Evolutionary conservation across 257 asterid species (phyloP).

Genomic region (Salvia rosmarinus): DNA sequence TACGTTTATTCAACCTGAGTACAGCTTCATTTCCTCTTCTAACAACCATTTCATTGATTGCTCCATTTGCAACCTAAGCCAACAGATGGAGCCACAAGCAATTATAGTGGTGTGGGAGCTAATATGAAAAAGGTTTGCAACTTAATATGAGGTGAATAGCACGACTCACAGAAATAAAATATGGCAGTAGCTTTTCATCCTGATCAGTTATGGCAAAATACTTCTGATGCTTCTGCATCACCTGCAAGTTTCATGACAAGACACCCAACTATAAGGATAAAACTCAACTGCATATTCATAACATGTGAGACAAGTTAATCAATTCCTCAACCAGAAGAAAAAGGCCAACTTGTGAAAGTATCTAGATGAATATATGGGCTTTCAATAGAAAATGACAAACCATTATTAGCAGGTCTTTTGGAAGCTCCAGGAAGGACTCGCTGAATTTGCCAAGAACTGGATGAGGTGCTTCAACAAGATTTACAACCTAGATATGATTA

Average conservation of each 20-base stretch:
- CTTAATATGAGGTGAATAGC: slow-evolving; percentile 28
- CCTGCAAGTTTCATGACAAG: slow-evolving; percentile 58
- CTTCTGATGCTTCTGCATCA: slow-evolving; percentile 97
- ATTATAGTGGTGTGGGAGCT: slow-evolving; percentile 2
- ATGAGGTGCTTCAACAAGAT: slow-evolving; percentile 94
- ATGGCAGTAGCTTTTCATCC: slow-evolving; percentile 73
- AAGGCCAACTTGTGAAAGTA: slow-evolving; percentile 17
- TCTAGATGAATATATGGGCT: slow-evolving; percentile 18
- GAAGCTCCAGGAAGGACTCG: slow-evolving; percentile 86
- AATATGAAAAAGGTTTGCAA: slow-evolving; percentile 14
- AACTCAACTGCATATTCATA: slow-evolving; percentile 1
- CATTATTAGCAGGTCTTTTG: slow-evolving; percentile 87
- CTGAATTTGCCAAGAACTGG: slow-evolving; percentile 82
- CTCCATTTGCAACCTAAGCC: slow-evolving; percentile 92
- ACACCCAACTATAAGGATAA: slow-evolving; percentile 15
- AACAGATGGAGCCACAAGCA: slow-evolving; percentile 28
- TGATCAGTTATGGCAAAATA: slow-evolving; percentile 83
- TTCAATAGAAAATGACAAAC: slow-evolving; percentile 46
- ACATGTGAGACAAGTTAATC: slow-evolving; percentile 16
- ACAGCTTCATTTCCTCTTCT: slow-evolving; percentile 98
- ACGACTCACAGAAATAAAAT: slow-evolving; percentile 79
- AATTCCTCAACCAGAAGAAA: slow-evolving; percentile 24
- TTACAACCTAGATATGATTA: slow-evolving; percentile 65
- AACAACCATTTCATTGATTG: slow-evolving; percentile 75
- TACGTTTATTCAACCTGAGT: slow-evolving; percentile 57